phyloP scores from a whole-genome alignment of 1,139 yeast species.

The Yamadazyma mexicana region DNA sequence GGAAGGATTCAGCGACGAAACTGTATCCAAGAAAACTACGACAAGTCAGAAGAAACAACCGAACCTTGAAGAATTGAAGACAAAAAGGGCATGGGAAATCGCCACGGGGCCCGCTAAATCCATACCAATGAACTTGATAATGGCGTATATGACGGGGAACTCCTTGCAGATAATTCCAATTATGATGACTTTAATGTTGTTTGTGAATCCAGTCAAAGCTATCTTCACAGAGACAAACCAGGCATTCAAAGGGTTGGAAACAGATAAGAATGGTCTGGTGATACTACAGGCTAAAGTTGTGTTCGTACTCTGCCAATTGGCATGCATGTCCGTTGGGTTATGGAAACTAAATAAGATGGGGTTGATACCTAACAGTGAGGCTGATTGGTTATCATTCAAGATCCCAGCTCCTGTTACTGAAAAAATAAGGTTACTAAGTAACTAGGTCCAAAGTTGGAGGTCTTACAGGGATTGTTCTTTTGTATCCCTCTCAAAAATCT shows the following conservation, averaged over 20 bases:
- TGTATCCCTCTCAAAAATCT: conserved; percentile 53
- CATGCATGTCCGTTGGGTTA: conserved; percentile 71
- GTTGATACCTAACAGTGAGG: conserved; percentile 76
- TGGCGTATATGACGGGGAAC: conserved; percentile 94
- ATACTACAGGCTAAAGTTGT: conserved; percentile 40
- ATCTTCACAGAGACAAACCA: conserved; percentile 55
- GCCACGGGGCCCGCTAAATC: conserved; percentile 84
- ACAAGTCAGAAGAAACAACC: conserved; percentile 6
- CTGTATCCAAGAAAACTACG: conserved; percentile 6
- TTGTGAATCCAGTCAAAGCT: conserved; percentile 76
- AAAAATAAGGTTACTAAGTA: neutral
- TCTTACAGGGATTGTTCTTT: too few species aligned
- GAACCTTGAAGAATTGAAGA: conserved; percentile 36
- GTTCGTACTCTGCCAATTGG: conserved; percentile 59
- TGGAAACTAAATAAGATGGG: conserved; percentile 91
- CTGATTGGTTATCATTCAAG: conserved; percentile 95
- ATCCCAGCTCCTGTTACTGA: conserved; percentile 11
- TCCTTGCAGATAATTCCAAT: conserved; percentile 88
- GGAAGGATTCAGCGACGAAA: conserved; percentile 20
- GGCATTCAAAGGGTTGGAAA: conserved; percentile 39
- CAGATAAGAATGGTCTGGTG: conserved; percentile 37
- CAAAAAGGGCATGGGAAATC: conserved; percentile 81
- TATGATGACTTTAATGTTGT: conserved; percentile 84
- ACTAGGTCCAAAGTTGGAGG: too few species aligned
- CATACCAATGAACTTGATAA: conserved; percentile 82